Base-by-base conservation (phyloP, 768 basidiomycete genomes). In the Suillus weaverae region DNA sequence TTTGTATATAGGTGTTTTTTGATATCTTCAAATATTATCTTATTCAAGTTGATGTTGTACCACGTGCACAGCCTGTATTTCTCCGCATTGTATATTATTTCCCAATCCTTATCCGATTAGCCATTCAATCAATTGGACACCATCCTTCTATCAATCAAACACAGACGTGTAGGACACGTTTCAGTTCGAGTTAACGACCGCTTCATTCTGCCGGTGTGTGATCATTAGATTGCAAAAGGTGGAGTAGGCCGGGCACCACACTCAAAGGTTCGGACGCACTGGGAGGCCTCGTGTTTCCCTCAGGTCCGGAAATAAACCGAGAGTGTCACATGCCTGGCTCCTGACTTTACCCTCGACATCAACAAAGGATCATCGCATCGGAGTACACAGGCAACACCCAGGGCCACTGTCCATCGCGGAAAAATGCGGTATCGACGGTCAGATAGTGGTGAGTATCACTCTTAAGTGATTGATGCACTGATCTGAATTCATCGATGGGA, bases 241-340 rank as follows among this genome's bases (percentile, higher is more conserved):
- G 56, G 56, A 59, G 56, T 39, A 30, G 41, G 11, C 9, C 26
- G 41, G 56, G 56, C 56, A 59, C 16, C 36, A 18, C 38, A 39
- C 11, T 18, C 26, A 59, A 30, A 59, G 26, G 56, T 10, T 57
- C 26, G 18, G 18, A 59, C 16, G 38, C 56, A 59, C n/a, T n/a
- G n/a, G 9, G 38, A 59, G 56, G 38, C 56, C 56, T 59, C 56
- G 56, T 59, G 56, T 39, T 57, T 57, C 22, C 55, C 55, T 57
- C 55, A 14, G 55, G 36, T 59, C 41, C 56, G 56, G 56, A 30
- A 30, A 39, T 26, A 39, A 26, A 39, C 38, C 56, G 56, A 59
- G 56, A 59, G 56, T 59, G 56, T 38, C 56, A 59, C 56, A 39
- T 39, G 38, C 22, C 18, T 39, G 56, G 10, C 56, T 59, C 56